These are phyloP conservation scores for Chrysoporthe austroafricana DNA, from an alignment of 2,329 filamentous ascomycete genomes.

Conservation along the genomic window DNA sequence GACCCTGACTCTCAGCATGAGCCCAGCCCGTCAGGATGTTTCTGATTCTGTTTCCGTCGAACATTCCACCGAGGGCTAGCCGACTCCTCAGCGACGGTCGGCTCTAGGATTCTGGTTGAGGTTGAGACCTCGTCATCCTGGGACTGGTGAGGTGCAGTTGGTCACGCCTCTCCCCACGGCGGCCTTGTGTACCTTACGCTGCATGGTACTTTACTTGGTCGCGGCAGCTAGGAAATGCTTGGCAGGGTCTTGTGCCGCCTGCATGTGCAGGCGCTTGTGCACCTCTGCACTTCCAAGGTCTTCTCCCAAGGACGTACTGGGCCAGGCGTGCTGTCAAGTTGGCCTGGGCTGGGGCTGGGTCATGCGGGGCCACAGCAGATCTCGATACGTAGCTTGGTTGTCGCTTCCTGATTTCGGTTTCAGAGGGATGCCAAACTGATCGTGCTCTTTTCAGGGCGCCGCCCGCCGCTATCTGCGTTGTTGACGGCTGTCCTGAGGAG, in stretches of 20 bases:
- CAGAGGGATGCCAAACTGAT: not conserved
- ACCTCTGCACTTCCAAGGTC: not conserved
- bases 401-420: not conserved
- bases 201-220: not conserved
- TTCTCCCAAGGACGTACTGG: not conserved
- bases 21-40: conserved; percentile 1
- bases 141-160: not conserved
- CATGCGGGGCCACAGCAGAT: not conserved
- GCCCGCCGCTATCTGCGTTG: not conserved
- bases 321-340: not conserved
- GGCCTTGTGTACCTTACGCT: not conserved
- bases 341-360: not conserved
- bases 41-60: not conserved
- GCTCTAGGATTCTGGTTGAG: not conserved
- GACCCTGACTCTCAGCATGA: not conserved
- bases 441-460: not conserved
- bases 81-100: too few relatives aligned
- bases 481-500: not conserved
- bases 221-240: not conserved
- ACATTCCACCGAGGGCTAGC: not conserved
- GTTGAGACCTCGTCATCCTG: not conserved
- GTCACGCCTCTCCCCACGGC: not conserved
- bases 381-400: not conserved
- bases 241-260: conserved; percentile 2
- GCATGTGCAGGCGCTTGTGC: too few relatives aligned